Conservation (phyloP, 2,329 filamentous ascomycete species). For the Clarireedia sp. region DNA sequence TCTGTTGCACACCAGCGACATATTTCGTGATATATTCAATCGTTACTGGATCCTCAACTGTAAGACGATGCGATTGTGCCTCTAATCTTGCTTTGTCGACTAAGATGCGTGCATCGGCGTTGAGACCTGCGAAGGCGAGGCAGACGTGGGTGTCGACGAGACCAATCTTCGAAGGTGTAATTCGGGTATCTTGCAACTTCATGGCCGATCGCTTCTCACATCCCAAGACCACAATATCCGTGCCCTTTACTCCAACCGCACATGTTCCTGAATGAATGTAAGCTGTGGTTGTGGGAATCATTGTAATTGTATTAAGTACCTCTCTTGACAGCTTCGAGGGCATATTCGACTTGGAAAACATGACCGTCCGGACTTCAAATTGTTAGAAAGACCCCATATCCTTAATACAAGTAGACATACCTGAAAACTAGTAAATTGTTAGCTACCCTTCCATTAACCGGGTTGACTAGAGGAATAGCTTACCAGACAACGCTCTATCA, state of each 20-base stretch:
- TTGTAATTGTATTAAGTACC: constrained; percentile 44
- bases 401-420: constrained; percentile 36
- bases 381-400: constrained; percentile 36
- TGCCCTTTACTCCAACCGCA: constrained; percentile 93
- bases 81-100: constrained; percentile 97
- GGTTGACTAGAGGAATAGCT: constrained; percentile 32
- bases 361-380: constrained; percentile 86
- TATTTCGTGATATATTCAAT: constrained; percentile 99
- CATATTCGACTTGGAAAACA: constrained; percentile 99
- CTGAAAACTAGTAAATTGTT: constrained; percentile 64
- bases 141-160: constrained; percentile 93
- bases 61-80: constrained; percentile 93
- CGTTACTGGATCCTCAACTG: constrained; percentile 92
- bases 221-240: constrained; percentile 87
- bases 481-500: constrained; percentile 98
- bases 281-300: constrained; percentile 12
- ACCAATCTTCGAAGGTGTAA: constrained; percentile 97
- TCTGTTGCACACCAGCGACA: constrained; percentile 93
- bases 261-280: constrained; percentile 64
- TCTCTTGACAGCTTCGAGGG: constrained; percentile 96
- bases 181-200: constrained; percentile 98
- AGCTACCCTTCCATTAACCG: constrained; percentile 37
- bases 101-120: constrained; percentile 94
- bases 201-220: constrained; percentile 99
- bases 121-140: constrained; percentile 92